Percentiles rank a stretch among this genome's conserved stretches.
These are phyloP conservation scores for Raphanus raphanistrum DNA, from an alignment of 345 rosid genomes.

Conservation along the genomic window DNA sequence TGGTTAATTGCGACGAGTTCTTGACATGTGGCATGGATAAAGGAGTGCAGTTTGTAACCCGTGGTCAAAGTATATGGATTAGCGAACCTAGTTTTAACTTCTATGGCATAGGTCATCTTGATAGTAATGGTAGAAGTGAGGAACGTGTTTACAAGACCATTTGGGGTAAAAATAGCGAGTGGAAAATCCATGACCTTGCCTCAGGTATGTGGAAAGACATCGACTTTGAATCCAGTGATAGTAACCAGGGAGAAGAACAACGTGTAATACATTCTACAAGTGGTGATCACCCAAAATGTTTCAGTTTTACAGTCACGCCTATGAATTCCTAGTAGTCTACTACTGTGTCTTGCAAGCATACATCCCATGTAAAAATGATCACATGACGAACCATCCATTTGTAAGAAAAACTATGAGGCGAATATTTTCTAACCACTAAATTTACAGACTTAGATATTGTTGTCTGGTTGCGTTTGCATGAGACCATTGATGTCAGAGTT, in stretches of 20 bases:
- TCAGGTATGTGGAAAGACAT: background rate
- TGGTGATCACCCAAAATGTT: slow-evolving; percentile 32
- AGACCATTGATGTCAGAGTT: too few species aligned
- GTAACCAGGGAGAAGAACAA: background rate
- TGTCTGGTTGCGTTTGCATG: slow-evolving; percentile 26
- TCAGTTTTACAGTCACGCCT: slow-evolving; percentile 59
- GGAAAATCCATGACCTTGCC: background rate
- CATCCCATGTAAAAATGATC: slow-evolving; percentile 54
- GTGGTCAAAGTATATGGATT: background rate
- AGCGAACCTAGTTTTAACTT: background rate
- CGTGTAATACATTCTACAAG: background rate
- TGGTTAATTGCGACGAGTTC: background rate
- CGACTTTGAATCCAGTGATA: background rate
- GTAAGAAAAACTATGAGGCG: slow-evolving; percentile 8
- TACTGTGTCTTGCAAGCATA: slow-evolving; percentile 68
- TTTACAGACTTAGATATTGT: slow-evolving; percentile 1
- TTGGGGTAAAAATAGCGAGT: background rate
- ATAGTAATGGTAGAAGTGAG: background rate
- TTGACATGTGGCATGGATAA: background rate
- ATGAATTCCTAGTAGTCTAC: slow-evolving; percentile 79
- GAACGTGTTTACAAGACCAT: slow-evolving; percentile 11
- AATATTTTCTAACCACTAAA: background rate
- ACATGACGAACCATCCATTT: background rate
- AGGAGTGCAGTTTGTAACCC: background rate
- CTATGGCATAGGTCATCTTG: background rate